phyloP scores from a whole-genome alignment of 345 rosid species.

The Acer campestre region DNA sequence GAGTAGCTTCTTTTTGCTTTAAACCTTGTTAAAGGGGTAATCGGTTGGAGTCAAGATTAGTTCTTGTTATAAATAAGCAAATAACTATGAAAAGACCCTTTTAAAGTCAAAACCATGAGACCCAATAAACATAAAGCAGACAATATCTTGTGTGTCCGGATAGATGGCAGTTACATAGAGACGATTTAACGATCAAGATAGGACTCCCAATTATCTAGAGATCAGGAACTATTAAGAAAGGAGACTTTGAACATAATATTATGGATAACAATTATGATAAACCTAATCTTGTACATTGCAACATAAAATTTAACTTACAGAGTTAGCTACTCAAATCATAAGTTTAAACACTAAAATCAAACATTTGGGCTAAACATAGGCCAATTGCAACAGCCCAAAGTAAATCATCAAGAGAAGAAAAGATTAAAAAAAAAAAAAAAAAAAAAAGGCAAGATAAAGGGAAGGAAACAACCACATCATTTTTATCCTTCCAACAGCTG shows the following conservation, averaged over 20 bases:
- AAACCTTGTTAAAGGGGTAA: too few species aligned
- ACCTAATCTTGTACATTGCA: slow-evolving; percentile 27
- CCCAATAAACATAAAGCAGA: too few species aligned
- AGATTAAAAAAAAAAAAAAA: not conserved
- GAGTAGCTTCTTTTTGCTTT: too few species aligned
- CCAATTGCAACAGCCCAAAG: slow-evolving; percentile 14
- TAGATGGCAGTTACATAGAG: not conserved
- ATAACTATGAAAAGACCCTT: too few species aligned
- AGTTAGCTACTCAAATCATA: slow-evolving; percentile 11
- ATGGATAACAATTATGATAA: not conserved
- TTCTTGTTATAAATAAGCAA: too few species aligned
- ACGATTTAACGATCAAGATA: not conserved
- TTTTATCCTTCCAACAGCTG: slow-evolving; percentile 24
- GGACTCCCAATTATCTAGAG: not conserved
- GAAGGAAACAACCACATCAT: slow-evolving; percentile 2
- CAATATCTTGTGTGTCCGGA: too few species aligned
- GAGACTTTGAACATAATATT: not conserved
- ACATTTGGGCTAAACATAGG: slow-evolving; percentile 13
- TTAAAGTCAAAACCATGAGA: too few species aligned
- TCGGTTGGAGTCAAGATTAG: too few species aligned
- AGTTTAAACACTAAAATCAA: slow-evolving; percentile 21
- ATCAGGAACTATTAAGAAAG: not conserved
- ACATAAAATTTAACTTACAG: slow-evolving; percentile 10
- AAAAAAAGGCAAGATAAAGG: not conserved
- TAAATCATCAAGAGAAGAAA: slow-evolving; percentile 15